phyloP scores from a whole-genome alignment of 208 protist genomes.

The Trypanosoma avium region DNA sequence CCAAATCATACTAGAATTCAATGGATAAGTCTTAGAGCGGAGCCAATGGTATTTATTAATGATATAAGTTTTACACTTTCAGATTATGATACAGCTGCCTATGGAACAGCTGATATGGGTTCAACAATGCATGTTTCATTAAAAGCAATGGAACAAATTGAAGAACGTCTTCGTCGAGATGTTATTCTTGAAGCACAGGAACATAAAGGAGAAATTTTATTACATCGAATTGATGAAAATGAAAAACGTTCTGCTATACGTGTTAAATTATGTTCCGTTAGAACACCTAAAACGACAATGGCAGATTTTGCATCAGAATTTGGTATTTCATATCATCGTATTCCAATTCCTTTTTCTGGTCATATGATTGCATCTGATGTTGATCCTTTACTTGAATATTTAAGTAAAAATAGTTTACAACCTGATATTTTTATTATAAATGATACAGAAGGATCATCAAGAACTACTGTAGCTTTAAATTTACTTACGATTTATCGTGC shows the following conservation, averaged over 20 bases:
- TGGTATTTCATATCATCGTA: slow-evolving; percentile 67
- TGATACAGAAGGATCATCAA: slow-evolving; percentile 68
- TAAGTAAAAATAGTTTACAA: slow-evolving; percentile 33
- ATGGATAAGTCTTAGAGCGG: slow-evolving; percentile 84
- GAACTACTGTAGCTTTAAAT: slow-evolving; percentile 82
- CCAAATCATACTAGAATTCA: slow-evolving; percentile 52
- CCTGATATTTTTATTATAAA: slow-evolving; percentile 79
- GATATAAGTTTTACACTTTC: slow-evolving; percentile 73
- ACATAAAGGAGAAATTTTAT: slow-evolving; percentile 63
- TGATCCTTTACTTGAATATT: slow-evolving; percentile 79
- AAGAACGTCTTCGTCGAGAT: slow-evolving; percentile 81
- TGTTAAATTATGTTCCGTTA: slow-evolving; percentile 66
- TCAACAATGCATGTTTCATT: slow-evolving; percentile 87
- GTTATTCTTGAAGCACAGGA: slow-evolving; percentile 81
- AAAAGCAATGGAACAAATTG: slow-evolving; percentile 81
- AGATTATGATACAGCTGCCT: slow-evolving; percentile 52
- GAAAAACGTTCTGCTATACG: slow-evolving; percentile 38
- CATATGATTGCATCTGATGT: slow-evolving; percentile 77
- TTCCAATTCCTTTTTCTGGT: slow-evolving; percentile 82
- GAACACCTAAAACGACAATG: slow-evolving; percentile 70
- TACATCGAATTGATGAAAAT: slow-evolving; percentile 57
- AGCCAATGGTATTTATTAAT: slow-evolving; percentile 88
- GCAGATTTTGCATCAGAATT: slow-evolving; percentile 57
- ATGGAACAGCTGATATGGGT: slow-evolving; percentile 30
- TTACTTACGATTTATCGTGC: slow-evolving; percentile 73